These are phyloP conservation scores for Porodaedalea pini DNA, from an alignment of 1,284 basidiomycete genomes.

Conservation along the genomic window DNA sequence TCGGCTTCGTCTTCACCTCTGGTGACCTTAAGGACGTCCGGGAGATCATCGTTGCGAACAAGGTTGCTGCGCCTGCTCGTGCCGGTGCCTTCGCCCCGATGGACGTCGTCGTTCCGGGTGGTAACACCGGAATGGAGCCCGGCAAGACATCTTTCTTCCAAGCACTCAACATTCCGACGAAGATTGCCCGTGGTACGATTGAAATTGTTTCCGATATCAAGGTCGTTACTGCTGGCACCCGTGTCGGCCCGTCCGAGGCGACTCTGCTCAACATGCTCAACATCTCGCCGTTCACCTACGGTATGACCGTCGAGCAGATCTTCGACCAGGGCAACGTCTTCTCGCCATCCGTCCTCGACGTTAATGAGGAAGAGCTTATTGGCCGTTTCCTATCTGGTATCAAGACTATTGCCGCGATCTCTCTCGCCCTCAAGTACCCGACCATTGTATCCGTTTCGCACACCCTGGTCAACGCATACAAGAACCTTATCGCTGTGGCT, in stretches of 20 bases:
- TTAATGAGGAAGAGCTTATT: conserved; percentile 88
- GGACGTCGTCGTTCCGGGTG: conserved; percentile 89
- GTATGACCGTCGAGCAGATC: conserved; percentile 95
- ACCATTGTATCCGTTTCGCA: conserved; percentile 93
- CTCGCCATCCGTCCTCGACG: conserved; percentile 87
- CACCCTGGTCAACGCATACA: conserved; percentile 98
- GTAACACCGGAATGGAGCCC: conserved; percentile 99
- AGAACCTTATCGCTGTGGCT: conserved; percentile 92
- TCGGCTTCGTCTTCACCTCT: conserved; percentile 98
- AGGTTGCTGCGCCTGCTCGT: conserved; percentile 97
- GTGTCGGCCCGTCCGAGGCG: conserved; percentile 96
- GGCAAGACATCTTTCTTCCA: conserved; percentile 99
- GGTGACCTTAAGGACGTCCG: conserved; percentile 94
- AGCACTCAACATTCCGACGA: conserved; percentile 98
- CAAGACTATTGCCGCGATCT: conserved; percentile 95
- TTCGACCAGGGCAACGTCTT: conserved; percentile 92
- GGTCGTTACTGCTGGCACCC: conserved; percentile 88
- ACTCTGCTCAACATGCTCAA: conserved; percentile 99
- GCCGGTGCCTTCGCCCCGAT: conserved; percentile 94
- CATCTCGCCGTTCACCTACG: conserved; percentile 98
- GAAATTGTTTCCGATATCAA: conserved; percentile 98
- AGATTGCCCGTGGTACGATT: conserved; percentile 99
- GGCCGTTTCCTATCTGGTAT: conserved; percentile 90
- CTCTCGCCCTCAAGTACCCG: conserved; percentile 93
- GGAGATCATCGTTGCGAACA: conserved; percentile 90